Evolutionary conservation across 306 rosid genomes (phyloP).

Genomic region (Datisca glomerata): DNA sequence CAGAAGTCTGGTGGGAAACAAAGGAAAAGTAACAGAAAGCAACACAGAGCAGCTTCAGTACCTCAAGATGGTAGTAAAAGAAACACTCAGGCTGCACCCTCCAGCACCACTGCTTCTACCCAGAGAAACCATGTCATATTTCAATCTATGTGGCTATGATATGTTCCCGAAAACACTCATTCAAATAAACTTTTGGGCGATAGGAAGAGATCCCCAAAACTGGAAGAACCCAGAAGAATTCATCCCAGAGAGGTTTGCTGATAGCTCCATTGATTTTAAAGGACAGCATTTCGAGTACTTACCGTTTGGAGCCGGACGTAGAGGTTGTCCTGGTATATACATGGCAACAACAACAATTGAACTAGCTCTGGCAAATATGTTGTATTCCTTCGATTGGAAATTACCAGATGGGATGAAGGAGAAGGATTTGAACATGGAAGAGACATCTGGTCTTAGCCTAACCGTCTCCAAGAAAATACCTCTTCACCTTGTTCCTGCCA

Average conservation of each 20-base stretch:
- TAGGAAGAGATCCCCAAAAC: constrained; percentile 23
- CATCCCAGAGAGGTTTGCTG: constrained; percentile 33
- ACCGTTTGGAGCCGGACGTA: constrained; percentile 40
- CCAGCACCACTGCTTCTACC: constrained; percentile 37
- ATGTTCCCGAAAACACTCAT: constrained; percentile 18
- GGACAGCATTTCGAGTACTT: constrained; percentile 29
- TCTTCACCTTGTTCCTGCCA: constrained; percentile 20
- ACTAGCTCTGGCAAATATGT: constrained; percentile 29
- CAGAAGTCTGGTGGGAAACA: constrained; percentile 11
- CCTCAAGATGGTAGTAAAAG: constrained; percentile 35
- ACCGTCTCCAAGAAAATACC: constrained; percentile 23
- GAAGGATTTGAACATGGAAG: constrained; percentile 35
- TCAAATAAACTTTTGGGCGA: constrained; percentile 27
- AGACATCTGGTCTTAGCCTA: constrained; percentile 14
- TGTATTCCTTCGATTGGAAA: constrained; percentile 33
- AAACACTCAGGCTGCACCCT: constrained; percentile 34
- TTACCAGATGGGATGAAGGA: constrained; percentile 24
- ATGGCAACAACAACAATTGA: constrained; percentile 18
- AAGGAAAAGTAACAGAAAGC: constrained; percentile 14
- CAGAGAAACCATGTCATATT: constrained; percentile 22
- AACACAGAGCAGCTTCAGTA: constrained; percentile 21
- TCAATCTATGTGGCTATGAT: constrained; percentile 22
- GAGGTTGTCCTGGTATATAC: constrained; percentile 27
- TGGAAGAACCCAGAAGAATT: constrained; percentile 36
- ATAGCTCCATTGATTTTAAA: constrained; percentile 17